Evolutionary conservation across 805 yeast species (phyloP).

Genomic region (Candida parachauliodes): DNA sequence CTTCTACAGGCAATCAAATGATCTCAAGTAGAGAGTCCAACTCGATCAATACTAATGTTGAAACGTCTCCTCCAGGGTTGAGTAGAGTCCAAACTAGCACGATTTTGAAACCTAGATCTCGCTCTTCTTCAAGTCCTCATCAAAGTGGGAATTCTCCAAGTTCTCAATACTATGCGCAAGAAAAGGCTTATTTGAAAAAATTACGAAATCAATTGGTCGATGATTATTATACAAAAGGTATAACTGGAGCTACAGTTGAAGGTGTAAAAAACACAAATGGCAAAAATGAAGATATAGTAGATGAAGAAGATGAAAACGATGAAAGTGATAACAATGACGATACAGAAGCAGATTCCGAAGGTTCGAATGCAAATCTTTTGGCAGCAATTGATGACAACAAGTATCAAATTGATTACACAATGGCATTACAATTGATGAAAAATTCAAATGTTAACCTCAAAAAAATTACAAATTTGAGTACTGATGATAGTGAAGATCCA

Average conservation of each 20-base stretch:
- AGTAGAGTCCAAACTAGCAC: conserved; percentile 1
- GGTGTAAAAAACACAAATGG: conserved; percentile 19
- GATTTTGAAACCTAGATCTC: conserved; percentile 11
- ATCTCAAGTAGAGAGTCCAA: background rate
- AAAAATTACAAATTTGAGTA: conserved; percentile 24
- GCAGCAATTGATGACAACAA: conserved; percentile 41
- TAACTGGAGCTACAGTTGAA: conserved; percentile 36
- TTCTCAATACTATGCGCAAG: conserved; percentile 53
- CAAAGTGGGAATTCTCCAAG: conserved; percentile 3
- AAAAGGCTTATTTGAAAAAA: conserved; percentile 59
- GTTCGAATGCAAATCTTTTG: conserved; percentile 26
- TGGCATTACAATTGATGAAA: conserved; percentile 35
- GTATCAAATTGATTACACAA: conserved; percentile 46
- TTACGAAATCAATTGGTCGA: conserved; percentile 59
- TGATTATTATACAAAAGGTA: conserved; percentile 71
- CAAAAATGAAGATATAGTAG: conserved; percentile 15
- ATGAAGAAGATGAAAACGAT: conserved; percentile 13
- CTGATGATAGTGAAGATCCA: conserved; percentile 41
- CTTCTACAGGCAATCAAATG: background rate
- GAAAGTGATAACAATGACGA: conserved; percentile 13
- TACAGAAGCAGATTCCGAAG: conserved; percentile 1
- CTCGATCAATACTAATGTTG: background rate
- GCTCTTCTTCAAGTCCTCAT: conserved; percentile 18
- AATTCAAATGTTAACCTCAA: conserved; percentile 29
- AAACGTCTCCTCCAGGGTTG: background rate